Conservation (phyloP, 257 asterid species). For the Salvia hispanica region DNA sequence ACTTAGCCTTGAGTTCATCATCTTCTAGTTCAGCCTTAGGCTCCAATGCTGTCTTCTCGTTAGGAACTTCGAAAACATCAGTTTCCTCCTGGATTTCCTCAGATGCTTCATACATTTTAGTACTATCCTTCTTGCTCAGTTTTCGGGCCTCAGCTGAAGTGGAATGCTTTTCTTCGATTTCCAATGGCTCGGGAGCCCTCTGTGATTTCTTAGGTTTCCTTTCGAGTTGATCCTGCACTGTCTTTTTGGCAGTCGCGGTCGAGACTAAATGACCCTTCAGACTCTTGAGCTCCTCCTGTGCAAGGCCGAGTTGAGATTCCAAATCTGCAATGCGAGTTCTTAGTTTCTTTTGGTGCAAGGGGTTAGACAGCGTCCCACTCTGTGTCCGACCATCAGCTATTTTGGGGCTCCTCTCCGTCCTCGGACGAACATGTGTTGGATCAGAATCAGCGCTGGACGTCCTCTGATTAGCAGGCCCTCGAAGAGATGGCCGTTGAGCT, state of each 20-base stretch:
- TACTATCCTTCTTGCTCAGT: constrained; percentile 30
- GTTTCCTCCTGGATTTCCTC: constrained; percentile 64
- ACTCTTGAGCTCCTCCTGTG: constrained; percentile 79
- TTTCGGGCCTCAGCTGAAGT: constrained; percentile 27
- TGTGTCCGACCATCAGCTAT: constrained; percentile 60
- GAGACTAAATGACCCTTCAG: constrained; percentile 72
- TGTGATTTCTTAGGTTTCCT: constrained; percentile 59
- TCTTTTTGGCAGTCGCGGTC: constrained; percentile 57
- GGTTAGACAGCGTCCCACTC: constrained; percentile 55
- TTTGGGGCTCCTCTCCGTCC: constrained; percentile 62
- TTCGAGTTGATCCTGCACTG: constrained; percentile 62
- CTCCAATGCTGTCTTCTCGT: constrained; percentile 44
- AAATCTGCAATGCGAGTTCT: constrained; percentile 88
- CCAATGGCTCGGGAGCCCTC: constrained; percentile 32
- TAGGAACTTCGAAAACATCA: constrained; percentile 77
- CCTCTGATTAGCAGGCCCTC: constrained; percentile 34
- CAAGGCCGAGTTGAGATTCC: constrained; percentile 95
- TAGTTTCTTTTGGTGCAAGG: constrained; percentile 68
- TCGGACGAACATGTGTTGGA: constrained; percentile 50
- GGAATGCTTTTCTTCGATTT: constrained; percentile 39
- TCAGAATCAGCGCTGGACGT: constrained; percentile 57
- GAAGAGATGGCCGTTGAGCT: constrained; percentile 32
- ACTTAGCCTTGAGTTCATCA: constrained; percentile 36
- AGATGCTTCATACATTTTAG: constrained; percentile 27
- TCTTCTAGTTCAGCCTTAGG: constrained; percentile 40